Evolutionary conservation across 2,329 filamentous ascomycete species (phyloP).

Genomic region (Lecanosticta acicola): DNA sequence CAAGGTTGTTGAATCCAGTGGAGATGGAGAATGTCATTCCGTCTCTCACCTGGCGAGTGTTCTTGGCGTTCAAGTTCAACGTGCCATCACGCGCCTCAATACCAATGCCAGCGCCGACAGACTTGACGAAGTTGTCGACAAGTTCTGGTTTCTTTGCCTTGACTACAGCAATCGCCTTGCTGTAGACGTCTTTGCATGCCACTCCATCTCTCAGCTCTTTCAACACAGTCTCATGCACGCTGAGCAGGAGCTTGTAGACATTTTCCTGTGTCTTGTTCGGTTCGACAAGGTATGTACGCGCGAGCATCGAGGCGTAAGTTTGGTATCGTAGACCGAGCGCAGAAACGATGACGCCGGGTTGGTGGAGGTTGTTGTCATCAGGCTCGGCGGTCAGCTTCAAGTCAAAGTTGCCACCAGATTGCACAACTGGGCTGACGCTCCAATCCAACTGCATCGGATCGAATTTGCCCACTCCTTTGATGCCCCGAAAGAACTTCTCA

Average conservation of each 20-base stretch:
- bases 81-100: slow-evolving; percentile 84
- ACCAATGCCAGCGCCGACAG: slow-evolving; percentile 84
- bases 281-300: slow-evolving; percentile 90
- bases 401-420: slow-evolving; percentile 89
- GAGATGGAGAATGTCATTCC: slow-evolving; percentile 95
- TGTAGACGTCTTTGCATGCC: slow-evolving; percentile 82
- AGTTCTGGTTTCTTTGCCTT: slow-evolving; percentile 90
- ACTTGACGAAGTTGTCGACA: slow-evolving; percentile 91
- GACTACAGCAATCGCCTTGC: slow-evolving; percentile 73
- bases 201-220: slow-evolving; percentile 86
- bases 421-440: slow-evolving; percentile 83
- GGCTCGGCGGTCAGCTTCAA: slow-evolving; percentile 72
- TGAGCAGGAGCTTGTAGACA: slow-evolving; percentile 83
- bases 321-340: slow-evolving; percentile 91
- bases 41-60: slow-evolving; percentile 74
- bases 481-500: slow-evolving; percentile 83
- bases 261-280: slow-evolving; percentile 93
- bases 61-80: slow-evolving; percentile 82
- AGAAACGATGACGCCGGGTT: slow-evolving; percentile 83
- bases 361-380: slow-evolving; percentile 72
- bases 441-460: slow-evolving; percentile 87
- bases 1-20: slow-evolving; percentile 82
- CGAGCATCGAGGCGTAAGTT: slow-evolving; percentile 88
- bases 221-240: slow-evolving; percentile 81
- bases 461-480: slow-evolving; percentile 78